Conservation (phyloP, 257 asterid species). For the Fraxinus anomala region DNA sequence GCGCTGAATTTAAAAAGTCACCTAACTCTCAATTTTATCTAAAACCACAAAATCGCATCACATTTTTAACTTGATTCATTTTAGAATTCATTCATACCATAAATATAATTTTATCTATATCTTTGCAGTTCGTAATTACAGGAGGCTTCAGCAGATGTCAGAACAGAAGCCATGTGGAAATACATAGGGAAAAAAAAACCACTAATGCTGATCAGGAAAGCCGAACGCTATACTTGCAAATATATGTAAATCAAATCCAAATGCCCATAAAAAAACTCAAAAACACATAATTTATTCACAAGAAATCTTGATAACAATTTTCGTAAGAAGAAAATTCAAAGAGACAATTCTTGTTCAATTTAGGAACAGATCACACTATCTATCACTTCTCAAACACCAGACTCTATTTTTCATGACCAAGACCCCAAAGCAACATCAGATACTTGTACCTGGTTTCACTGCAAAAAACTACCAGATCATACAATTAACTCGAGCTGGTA, state of each 20-base stretch:
- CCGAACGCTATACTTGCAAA: slow-evolving; percentile 33
- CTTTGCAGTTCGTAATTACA: neutral
- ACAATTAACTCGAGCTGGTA: slow-evolving; percentile 17
- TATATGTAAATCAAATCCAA: slow-evolving; percentile 16
- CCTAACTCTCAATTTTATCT: neutral
- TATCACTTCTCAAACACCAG: slow-evolving; percentile 44
- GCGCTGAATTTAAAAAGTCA: too few species aligned
- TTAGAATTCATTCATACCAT: neutral
- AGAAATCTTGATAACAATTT: slow-evolving; percentile 36
- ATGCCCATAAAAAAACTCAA: slow-evolving; percentile 42
- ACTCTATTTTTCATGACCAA: slow-evolving; percentile 42
- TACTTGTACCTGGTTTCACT: slow-evolving; percentile 33
- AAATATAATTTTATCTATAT: too few species aligned
- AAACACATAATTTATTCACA: slow-evolving; percentile 45
- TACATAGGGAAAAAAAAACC: neutral
- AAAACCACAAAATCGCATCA: too few species aligned
- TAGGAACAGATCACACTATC: slow-evolving; percentile 29
- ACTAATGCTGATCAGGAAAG: slow-evolving; percentile 18
- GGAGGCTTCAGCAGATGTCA: neutral
- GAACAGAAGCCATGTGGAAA: neutral
- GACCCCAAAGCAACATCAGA: slow-evolving; percentile 41
- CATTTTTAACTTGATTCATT: neutral
- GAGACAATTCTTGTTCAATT: slow-evolving; percentile 29
- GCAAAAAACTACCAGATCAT: slow-evolving; percentile 40
- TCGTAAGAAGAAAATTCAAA: slow-evolving; percentile 35